A percentile compares a stretch with the other conserved stretches of the same genome.
Conservation (phyloP, 305 asterid species). For the Striga hermonthica region DNA sequence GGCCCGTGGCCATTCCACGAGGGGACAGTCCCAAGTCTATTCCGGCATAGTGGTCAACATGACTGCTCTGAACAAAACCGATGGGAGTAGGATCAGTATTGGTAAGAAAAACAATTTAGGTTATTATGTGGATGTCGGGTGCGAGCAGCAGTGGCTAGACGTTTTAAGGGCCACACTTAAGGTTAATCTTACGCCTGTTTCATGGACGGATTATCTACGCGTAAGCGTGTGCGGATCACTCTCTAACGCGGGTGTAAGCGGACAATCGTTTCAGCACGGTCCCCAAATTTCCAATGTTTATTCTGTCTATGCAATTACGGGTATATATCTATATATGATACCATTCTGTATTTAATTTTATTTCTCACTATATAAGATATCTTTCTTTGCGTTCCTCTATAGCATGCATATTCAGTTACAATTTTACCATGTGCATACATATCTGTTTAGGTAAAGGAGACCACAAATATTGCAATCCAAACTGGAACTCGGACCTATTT, state of each 20-base stretch:
- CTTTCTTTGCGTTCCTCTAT: no score
- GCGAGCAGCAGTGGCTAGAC: not conserved
- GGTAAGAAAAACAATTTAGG: not conserved
- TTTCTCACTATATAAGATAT: no score
- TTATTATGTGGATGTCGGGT: not conserved
- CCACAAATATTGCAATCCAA: not conserved
- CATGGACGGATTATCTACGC: not conserved
- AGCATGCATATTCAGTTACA: no score
- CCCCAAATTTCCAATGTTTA: not conserved
- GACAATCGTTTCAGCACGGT: not conserved
- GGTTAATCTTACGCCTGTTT: not conserved
- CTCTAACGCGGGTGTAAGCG: not conserved
- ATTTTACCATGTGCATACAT: no score
- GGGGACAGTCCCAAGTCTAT: not conserved
- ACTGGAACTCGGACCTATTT: not conserved
- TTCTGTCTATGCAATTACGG: not conserved
- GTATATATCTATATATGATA: no score
- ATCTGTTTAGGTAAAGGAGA: no score
- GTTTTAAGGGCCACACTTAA: not conserved
- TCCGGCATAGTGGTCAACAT: slow-evolving; percentile 4
- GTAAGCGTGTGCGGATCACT: not conserved
- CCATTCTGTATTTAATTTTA: no score
- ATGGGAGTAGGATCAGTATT: not conserved
- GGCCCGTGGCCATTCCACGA: not conserved
- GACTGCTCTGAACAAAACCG: not conserved